Conservation (phyloP, 208 protist species). For the Wallacemonas collosoma region DNA sequence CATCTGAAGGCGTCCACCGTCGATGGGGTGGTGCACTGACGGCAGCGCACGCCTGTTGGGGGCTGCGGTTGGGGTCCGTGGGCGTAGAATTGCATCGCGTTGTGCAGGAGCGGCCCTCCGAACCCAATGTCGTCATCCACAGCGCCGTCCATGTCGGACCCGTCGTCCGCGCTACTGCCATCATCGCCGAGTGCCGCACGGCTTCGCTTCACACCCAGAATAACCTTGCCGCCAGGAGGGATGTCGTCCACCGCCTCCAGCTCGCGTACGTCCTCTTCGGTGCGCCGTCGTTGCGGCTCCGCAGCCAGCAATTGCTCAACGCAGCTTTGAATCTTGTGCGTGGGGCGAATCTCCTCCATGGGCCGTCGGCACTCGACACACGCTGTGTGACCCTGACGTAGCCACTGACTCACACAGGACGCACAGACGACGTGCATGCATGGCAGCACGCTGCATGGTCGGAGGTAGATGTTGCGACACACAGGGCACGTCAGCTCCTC, state of each 20-base stretch:
- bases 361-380: slow-evolving; percentile 72
- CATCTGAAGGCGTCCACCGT: slow-evolving; percentile 72
- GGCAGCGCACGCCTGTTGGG: slow-evolving; percentile 32
- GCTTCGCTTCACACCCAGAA: slow-evolving; percentile 34
- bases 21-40: slow-evolving; percentile 55
- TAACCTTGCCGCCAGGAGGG: slow-evolving; percentile 41
- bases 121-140: slow-evolving; percentile 17
- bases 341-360: slow-evolving; percentile 69
- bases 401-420: slow-evolving; percentile 74
- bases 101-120: background rate
- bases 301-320: slow-evolving; percentile 66
- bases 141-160: slow-evolving; percentile 18
- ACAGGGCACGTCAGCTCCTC: slow-evolving; percentile 83
- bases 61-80: background rate
- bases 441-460: slow-evolving; percentile 77
- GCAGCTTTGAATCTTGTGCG: slow-evolving; percentile 76
- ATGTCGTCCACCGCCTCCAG: slow-evolving; percentile 63
- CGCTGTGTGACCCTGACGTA: slow-evolving; percentile 32
- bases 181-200: slow-evolving; percentile 23
- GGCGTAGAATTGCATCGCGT: slow-evolving; percentile 11
- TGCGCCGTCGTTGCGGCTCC: slow-evolving; percentile 39
- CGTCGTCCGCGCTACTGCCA: slow-evolving; percentile 3
- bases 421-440: slow-evolving; percentile 92
- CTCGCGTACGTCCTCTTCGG: slow-evolving; percentile 40
- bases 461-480: slow-evolving; percentile 66